Conservation (phyloP, 129 eudicot species). For the Lonicera japonica region DNA sequence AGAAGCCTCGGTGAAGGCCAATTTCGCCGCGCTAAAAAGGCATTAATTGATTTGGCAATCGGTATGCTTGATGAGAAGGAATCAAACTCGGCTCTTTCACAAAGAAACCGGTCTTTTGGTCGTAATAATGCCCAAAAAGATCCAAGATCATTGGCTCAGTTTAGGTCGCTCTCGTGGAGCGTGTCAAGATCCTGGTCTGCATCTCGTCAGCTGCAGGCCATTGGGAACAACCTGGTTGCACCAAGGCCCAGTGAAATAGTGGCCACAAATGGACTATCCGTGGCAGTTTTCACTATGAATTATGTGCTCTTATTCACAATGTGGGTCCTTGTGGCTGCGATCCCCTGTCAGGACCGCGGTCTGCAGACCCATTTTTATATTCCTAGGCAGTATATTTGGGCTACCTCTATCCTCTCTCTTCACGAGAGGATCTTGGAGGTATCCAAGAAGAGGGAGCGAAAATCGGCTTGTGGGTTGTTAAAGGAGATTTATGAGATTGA, state of each 20-base stretch:
- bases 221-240: slow-evolving; percentile 25
- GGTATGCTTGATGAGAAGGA: slow-evolving; percentile 73
- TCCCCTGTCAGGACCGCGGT: slow-evolving; percentile 57
- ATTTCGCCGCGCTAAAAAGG: slow-evolving; percentile 61
- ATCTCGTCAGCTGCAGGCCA: slow-evolving; percentile 42
- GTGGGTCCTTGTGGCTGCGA: slow-evolving; percentile 62
- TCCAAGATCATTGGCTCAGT: slow-evolving; percentile 27
- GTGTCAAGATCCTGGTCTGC: slow-evolving; percentile 61
- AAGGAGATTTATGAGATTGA: slow-evolving; percentile 48
- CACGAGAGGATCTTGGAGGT: slow-evolving; percentile 55
- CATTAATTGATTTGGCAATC: slow-evolving; percentile 57
- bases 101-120: slow-evolving; percentile 56
- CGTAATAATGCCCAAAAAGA: slow-evolving; percentile 23
- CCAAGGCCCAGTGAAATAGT: slow-evolving; percentile 30
- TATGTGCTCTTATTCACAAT: slow-evolving; percentile 33
- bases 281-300: slow-evolving; percentile 41
- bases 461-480: slow-evolving; percentile 40
- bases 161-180: slow-evolving; percentile 52
- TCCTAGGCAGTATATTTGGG: slow-evolving; percentile 37
- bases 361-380: slow-evolving; percentile 33
- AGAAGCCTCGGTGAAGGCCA: slow-evolving; percentile 67
- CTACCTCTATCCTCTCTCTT: slow-evolving; percentile 21
- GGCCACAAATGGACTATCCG: slow-evolving; percentile 37
- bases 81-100: slow-evolving; percentile 20
- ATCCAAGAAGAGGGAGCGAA: slow-evolving; percentile 39